phyloP scores from a whole-genome alignment of 176 grass and related monocot genomes.

The Poa annua region DNA sequence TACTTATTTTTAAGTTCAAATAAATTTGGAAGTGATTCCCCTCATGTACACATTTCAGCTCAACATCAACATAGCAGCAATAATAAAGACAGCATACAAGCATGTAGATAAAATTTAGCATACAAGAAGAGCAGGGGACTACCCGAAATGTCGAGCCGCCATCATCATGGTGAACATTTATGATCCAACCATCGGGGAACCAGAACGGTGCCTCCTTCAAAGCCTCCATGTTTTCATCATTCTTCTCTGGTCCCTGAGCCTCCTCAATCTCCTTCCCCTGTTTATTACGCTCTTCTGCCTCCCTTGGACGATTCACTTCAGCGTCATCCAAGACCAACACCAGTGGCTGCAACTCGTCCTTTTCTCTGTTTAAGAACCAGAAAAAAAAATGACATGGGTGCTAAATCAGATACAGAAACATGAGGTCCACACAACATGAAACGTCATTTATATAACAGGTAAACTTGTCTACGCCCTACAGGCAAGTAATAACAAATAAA shows the following conservation, averaged over 20 bases:
- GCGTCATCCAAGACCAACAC: conserved; percentile 5
- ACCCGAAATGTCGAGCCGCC: conserved; percentile 46
- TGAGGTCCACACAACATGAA: not conserved
- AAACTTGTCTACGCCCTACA: not conserved
- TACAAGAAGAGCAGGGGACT: conserved; percentile 6
- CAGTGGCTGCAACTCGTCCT: no score
- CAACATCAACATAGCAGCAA: not conserved
- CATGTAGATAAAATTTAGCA: conserved; percentile 7
- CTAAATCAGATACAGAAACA: not conserved
- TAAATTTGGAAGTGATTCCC: not conserved
- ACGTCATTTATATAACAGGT: not conserved
- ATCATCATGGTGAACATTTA: conserved; percentile 44
- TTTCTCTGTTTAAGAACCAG: conserved; percentile 31
- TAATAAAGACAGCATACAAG: conserved; percentile 4
- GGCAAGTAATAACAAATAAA: not conserved
- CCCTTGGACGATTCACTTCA: not conserved
- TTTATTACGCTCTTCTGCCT: not conserved
- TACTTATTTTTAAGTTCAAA: not conserved
- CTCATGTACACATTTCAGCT: not conserved
- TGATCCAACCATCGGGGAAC: conserved; percentile 76
- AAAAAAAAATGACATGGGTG: conserved; percentile 23
- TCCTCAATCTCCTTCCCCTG: conserved; percentile 9
- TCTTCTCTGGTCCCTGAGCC: conserved; percentile 13
- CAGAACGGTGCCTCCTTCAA: conserved; percentile 45
- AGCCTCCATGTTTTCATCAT: conserved; percentile 6